Conservation (phyloP, 768 basidiomycete genomes). For the Tremella yokohamensis region DNA sequence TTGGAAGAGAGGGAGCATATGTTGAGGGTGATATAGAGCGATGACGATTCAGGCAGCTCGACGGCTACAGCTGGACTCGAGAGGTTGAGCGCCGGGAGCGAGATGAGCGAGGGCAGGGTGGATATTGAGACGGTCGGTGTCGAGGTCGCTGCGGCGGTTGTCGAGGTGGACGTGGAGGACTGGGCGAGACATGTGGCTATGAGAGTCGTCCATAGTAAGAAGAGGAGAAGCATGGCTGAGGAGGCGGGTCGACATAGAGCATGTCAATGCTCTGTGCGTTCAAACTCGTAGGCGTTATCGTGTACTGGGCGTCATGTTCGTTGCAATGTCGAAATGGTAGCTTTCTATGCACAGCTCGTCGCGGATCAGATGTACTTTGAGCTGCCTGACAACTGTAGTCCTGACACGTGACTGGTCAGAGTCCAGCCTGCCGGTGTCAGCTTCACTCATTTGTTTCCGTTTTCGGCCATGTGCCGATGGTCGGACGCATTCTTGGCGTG, state of each 20-base stretch:
- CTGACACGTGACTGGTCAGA: no score
- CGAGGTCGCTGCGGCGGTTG: slow-evolving; percentile 6
- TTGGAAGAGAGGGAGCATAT: slow-evolving; percentile 40
- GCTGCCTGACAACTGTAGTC: no score
- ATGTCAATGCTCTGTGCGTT: not conserved
- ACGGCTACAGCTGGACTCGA: slow-evolving; percentile 21
- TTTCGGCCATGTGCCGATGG: no score
- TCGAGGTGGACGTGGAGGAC: slow-evolving; percentile 10
- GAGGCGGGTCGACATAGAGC: not conserved
- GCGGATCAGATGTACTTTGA: no score
- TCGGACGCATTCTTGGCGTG: no score
- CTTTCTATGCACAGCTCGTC: no score
- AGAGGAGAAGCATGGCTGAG: not conserved
- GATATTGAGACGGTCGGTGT: slow-evolving; percentile 16
- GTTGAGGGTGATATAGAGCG: slow-evolving; percentile 42
- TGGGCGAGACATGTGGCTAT: slow-evolving; percentile 1
- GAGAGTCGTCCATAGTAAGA: not conserved
- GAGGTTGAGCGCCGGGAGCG: slow-evolving; percentile 29
- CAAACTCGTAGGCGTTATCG: no score
- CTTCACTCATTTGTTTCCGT: no score
- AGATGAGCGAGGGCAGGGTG: slow-evolving; percentile 18
- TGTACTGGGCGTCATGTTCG: no score
- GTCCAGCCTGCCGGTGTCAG: no score
- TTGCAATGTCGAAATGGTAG: no score
- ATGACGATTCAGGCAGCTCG: slow-evolving; percentile 17